These are phyloP conservation scores for Taiozyma sp. DNA, from an alignment of 1,139 yeast species.

Conservation along the genomic window DNA sequence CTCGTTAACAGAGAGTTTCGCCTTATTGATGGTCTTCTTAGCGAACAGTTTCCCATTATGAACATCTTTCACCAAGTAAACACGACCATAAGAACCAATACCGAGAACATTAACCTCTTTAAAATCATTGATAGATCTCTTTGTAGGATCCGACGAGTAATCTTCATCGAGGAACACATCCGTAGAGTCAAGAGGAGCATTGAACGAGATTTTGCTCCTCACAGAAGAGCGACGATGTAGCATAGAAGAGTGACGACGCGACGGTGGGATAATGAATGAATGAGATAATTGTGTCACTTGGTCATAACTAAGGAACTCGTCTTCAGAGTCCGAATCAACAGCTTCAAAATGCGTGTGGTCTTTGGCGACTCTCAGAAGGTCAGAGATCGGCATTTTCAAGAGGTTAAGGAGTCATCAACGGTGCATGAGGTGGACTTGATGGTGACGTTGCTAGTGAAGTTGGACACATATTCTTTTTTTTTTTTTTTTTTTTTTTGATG, in stretches of 20 bases:
- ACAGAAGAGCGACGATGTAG: slow-evolving; percentile 9
- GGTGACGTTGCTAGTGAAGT: not conserved
- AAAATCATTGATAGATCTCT: slow-evolving; percentile 48
- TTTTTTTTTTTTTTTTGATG: not conserved
- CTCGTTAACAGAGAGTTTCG: slow-evolving; percentile 46
- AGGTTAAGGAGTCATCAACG: not conserved
- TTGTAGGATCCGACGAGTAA: slow-evolving; percentile 10
- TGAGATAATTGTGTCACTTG: not conserved
- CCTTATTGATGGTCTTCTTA: slow-evolving; percentile 83
- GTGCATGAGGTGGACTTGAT: not conserved
- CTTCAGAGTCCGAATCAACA: not conserved
- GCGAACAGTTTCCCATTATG: slow-evolving; percentile 69
- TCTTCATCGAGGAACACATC: slow-evolving; percentile 9
- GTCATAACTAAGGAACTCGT: not conserved
- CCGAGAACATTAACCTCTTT: slow-evolving; percentile 75
- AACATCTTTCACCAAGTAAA: slow-evolving; percentile 64
- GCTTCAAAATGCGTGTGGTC: not conserved
- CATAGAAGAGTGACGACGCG: not conserved
- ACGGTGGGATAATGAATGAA: not conserved
- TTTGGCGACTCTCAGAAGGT: not conserved
- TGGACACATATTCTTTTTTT: not conserved
- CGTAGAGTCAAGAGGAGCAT: slow-evolving; percentile 8
- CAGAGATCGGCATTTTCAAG: not conserved
- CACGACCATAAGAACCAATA: slow-evolving; percentile 88
- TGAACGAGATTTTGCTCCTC: slow-evolving; percentile 7